These are phyloP conservation scores for Aspergillus sp. DNA, from an alignment of 2,329 filamentous ascomycete genomes.

Conservation along the genomic window DNA sequence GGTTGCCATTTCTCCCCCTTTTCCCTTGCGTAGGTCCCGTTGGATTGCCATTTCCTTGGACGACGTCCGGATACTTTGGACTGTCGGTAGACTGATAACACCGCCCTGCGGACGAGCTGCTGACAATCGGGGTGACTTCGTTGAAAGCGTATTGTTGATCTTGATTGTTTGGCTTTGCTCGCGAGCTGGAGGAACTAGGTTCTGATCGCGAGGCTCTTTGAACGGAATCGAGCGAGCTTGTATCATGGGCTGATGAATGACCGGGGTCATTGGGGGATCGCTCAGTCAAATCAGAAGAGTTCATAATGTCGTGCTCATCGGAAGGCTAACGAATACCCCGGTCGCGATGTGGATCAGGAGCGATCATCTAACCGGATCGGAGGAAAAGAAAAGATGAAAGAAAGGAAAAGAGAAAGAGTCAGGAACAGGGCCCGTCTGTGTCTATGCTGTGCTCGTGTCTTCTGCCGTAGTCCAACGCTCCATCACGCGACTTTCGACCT, in stretches of 20 bases:
- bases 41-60: slow-evolving; percentile 6
- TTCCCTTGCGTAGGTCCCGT: slow-evolving; percentile 5
- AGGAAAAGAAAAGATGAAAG: neutral
- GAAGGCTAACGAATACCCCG: neutral
- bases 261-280: slow-evolving; percentile 11
- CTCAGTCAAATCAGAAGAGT: slow-evolving; percentile 19
- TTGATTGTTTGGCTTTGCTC: slow-evolving; percentile 10
- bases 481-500: too few species aligned
- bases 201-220: slow-evolving; percentile 7
- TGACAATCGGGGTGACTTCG: slow-evolving; percentile 27
- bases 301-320: slow-evolving; percentile 28
- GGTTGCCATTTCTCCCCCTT: slow-evolving; percentile 3
- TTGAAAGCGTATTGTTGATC: slow-evolving; percentile 11
- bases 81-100: slow-evolving; percentile 26
- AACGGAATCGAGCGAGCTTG: slow-evolving; percentile 11
- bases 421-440: neutral
- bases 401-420: neutral
- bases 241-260: slow-evolving; percentile 6
- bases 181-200: slow-evolving; percentile 14
- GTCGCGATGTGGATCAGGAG: slow-evolving; percentile 2
- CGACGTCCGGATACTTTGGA: slow-evolving; percentile 9
- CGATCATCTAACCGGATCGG: slow-evolving; percentile 9
- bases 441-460: neutral
- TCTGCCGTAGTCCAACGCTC: too few species aligned
- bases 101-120: slow-evolving; percentile 13